Evolutionary conservation across 2,329 filamentous ascomycete genomes (phyloP).

Genomic region (Trichophyton verrucosum): DNA sequence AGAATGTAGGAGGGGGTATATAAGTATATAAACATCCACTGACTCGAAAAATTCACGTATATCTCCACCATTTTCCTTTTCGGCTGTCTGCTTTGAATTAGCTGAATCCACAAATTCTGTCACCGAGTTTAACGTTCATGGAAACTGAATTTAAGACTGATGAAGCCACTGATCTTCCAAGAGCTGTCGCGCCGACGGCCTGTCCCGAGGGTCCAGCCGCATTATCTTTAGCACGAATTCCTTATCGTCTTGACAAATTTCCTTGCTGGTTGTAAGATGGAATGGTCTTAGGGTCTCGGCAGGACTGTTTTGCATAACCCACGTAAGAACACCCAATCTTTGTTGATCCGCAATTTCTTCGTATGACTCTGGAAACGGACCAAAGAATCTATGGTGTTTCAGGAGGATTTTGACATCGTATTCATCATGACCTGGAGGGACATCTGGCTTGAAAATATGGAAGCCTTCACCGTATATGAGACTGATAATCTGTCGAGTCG

Average conservation of each 20-base stretch:
- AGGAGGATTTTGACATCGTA: conserved; percentile 9
- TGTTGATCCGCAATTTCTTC: conserved; percentile 12
- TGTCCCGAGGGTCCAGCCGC: conserved; percentile 34
- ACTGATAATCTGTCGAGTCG: conserved; percentile 4
- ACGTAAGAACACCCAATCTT: conserved; percentile 7
- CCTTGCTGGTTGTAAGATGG: conserved; percentile 7
- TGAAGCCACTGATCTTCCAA: neutral
- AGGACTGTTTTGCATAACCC: conserved; percentile 12
- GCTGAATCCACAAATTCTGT: no score
- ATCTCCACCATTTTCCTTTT: no score
- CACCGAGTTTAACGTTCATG: no score
- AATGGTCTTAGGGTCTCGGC: conserved; percentile 15
- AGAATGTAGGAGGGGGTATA: no score
- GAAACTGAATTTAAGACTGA: neutral
- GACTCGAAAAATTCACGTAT: no score
- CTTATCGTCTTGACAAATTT: conserved; percentile 23
- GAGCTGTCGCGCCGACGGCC: conserved; percentile 25
- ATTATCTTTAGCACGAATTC: conserved; percentile 32
- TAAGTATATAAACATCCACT: no score
- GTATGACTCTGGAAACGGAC: conserved; percentile 12
- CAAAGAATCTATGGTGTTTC: conserved; percentile 7
- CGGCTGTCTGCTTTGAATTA: no score
- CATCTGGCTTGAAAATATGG: conserved; percentile 8
- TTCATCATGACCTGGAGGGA: conserved; percentile 6
- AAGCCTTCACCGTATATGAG: conserved; percentile 8